These are phyloP conservation scores for Tetratostichococcus sp. DNA, from an alignment of 139 green algal species.

Conservation along the genomic window DNA sequence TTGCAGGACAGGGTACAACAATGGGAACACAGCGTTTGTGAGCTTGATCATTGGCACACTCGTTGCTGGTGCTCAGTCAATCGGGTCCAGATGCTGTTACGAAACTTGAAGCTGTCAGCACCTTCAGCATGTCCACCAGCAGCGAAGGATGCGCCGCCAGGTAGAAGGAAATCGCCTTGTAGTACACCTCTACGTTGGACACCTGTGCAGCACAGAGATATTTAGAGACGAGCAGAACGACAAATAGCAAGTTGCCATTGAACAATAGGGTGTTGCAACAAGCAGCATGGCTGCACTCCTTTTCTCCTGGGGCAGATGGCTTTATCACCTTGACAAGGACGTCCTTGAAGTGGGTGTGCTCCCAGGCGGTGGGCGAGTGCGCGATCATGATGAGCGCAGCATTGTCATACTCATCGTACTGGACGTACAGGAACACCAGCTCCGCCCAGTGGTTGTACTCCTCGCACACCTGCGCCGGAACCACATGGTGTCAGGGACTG, in stretches of 20 bases:
- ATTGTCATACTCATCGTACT: slow-evolving; percentile 99
- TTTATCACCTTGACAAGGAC: slow-evolving; percentile 90
- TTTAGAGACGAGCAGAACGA: too few species aligned
- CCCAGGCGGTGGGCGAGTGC: slow-evolving; percentile 91
- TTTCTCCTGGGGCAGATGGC: too few species aligned
- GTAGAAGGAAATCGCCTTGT: slow-evolving; percentile 95
- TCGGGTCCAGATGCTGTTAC: too few species aligned
- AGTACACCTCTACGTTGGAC: slow-evolving; percentile 84
- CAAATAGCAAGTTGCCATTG: too few species aligned
- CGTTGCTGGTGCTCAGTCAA: too few species aligned
- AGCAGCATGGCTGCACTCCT: too few species aligned
- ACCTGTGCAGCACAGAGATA: slow-evolving; percentile 12
- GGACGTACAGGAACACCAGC: slow-evolving; percentile 93
- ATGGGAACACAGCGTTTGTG: too few species aligned
- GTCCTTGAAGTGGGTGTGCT: slow-evolving; percentile 97
- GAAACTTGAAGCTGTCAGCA: too few species aligned
- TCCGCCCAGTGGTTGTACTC: slow-evolving; percentile 95
- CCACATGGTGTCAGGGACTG: slow-evolving; percentile 12
- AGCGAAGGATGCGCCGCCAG: slow-evolving; percentile 94
- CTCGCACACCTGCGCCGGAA: slow-evolving; percentile 68
- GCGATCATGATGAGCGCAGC: slow-evolving; percentile 88
- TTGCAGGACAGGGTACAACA: background rate
- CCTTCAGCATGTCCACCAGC: slow-evolving; percentile 90
- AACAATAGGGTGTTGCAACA: too few species aligned
- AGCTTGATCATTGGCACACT: too few species aligned